phyloP scores from a whole-genome alignment of 345 rosid species.

The Boechera retrofracta region DNA sequence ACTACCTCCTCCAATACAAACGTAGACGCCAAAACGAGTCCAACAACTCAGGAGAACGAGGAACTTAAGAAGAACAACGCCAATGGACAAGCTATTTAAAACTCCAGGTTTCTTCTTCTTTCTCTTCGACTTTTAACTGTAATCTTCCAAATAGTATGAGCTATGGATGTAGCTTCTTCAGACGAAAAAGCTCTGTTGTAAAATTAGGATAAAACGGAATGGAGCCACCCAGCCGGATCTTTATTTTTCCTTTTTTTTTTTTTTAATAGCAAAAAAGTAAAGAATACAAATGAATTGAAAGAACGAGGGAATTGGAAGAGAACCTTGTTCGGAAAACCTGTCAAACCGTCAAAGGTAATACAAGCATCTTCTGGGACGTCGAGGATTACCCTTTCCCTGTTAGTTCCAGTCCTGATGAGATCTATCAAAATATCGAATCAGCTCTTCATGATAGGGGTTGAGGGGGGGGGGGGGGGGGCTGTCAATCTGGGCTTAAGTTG shows the following conservation, averaged over 20 bases:
- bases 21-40: slow-evolving; percentile 68
- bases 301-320: too few species aligned
- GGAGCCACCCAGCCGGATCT: neutral
- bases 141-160: slow-evolving; percentile 32
- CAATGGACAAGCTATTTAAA: slow-evolving; percentile 2
- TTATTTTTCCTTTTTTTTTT: neutral
- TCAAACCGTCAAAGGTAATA: too few species aligned
- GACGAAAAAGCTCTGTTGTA: slow-evolving; percentile 31
- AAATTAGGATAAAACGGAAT: slow-evolving; percentile 34
- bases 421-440: too few species aligned
- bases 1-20: slow-evolving; percentile 71
- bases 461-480: too few species aligned
- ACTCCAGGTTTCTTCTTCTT: slow-evolving; percentile 23
- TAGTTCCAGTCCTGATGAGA: too few species aligned
- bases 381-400: too few species aligned
- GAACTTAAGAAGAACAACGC: slow-evolving; percentile 59
- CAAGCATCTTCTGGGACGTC: too few species aligned
- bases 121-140: slow-evolving; percentile 12
- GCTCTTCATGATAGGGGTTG: too few species aligned
- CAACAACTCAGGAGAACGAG: slow-evolving; percentile 74
- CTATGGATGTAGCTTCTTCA: slow-evolving; percentile 28
- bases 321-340: too few species aligned
- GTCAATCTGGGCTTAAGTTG: too few species aligned
- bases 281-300: too few species aligned
- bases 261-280: neutral